Evolutionary conservation across 2,329 filamentous ascomycete species (phyloP).

Genomic region (Ceratocystis papillata): DNA sequence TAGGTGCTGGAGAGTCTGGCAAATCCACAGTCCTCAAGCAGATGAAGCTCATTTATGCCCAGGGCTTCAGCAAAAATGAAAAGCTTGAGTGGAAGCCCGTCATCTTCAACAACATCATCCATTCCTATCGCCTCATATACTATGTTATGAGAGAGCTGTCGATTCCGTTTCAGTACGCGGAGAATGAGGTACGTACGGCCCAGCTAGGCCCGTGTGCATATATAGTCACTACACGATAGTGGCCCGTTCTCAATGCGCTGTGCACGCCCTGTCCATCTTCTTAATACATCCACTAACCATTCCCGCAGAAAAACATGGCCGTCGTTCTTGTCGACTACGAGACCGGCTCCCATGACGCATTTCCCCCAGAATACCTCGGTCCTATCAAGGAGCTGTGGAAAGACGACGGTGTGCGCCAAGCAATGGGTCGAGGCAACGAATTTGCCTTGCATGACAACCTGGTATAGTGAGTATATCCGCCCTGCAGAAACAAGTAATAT

Average conservation of each 20-base stretch:
- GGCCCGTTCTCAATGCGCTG: neutral
- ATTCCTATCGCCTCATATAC: constrained; percentile 80
- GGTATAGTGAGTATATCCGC: constrained; percentile 58
- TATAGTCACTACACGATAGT: neutral
- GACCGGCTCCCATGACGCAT: constrained; percentile 67
- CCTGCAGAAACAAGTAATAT: no score
- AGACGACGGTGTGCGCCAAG: constrained; percentile 70
- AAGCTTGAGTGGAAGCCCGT: constrained; percentile 90
- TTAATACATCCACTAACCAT: constrained; percentile 27
- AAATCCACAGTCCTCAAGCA: constrained; percentile 97
- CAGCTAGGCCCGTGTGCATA: neutral
- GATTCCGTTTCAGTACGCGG: constrained; percentile 65
- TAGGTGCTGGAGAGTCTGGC: constrained; percentile 79
- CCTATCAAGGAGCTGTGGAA: constrained; percentile 78
- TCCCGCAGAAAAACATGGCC: constrained; percentile 60
- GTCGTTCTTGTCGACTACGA: constrained; percentile 70
- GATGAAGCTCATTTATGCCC: constrained; percentile 95
- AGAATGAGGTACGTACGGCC: constrained; percentile 55
- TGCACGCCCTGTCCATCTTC: neutral
- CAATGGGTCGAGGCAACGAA: constrained; percentile 90
- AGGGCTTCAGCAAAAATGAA: constrained; percentile 81
- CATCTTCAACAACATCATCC: constrained; percentile 88
- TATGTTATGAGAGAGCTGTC: constrained; percentile 82
- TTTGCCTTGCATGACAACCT: constrained; percentile 94
- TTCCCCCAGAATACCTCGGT: constrained; percentile 65